A percentile compares a stretch with the other conserved stretches of the same genome.
These are phyloP conservation scores for Phylloporus sp. DNA, from an alignment of 1,284 basidiomycete genomes.

Conservation along the genomic window DNA sequence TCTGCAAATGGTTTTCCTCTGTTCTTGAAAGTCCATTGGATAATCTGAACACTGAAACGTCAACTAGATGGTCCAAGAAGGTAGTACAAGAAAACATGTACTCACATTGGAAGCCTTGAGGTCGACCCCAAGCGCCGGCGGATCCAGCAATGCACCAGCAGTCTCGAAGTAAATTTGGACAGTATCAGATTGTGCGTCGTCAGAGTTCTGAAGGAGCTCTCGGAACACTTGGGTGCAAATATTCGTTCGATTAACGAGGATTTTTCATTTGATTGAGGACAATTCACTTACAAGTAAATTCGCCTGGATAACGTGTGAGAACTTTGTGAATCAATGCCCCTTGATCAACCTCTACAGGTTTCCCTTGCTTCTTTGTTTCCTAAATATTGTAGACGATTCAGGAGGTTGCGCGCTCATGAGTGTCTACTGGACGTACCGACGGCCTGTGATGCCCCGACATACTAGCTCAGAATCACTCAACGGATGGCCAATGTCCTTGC, in stretches of 20 bases:
- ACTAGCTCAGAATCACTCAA: neutral
- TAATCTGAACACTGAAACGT: constrained; percentile 50
- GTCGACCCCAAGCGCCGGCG: neutral
- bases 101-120: neutral
- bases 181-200: constrained; percentile 84
- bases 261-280: neutral
- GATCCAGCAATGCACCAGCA: neutral
- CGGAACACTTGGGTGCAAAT: constrained; percentile 68
- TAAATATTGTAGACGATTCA: neutral
- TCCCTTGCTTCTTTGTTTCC: neutral
- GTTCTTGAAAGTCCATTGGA: constrained; percentile 84
- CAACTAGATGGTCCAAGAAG: neutral
- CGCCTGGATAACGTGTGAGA: constrained; percentile 91
- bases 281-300: constrained; percentile 66
- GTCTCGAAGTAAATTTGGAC: constrained; percentile 82
- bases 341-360: constrained; percentile 76
- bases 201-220: constrained; percentile 92
- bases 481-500: neutral
- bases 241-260: neutral
- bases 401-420: neutral
- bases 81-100: neutral
- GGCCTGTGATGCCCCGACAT: neutral
- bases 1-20: constrained; percentile 82
- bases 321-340: constrained; percentile 92
- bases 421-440: neutral